Evolutionary conservation across 768 basidiomycete genomes (phyloP).

Genomic region (Boletellus sp.): DNA sequence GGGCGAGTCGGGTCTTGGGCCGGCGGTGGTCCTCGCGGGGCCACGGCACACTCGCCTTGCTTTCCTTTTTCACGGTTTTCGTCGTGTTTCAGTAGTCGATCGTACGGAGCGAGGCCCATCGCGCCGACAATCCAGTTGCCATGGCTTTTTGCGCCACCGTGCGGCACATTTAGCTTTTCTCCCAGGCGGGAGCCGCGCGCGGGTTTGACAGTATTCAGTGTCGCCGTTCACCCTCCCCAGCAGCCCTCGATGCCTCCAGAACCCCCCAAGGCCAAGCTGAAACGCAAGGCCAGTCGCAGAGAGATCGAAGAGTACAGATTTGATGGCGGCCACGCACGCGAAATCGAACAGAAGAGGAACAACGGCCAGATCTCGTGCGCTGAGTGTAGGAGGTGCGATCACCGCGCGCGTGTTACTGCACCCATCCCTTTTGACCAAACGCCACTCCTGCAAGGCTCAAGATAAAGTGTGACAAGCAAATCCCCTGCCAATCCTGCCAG

Average conservation of each 20-base stretch:
- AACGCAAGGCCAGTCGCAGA: slow-evolving; percentile 46
- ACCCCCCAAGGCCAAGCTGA: slow-evolving; percentile 47
- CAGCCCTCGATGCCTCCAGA: slow-evolving; percentile 50
- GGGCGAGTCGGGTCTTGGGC: no score
- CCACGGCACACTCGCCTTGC: no score
- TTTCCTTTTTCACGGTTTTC: not conserved
- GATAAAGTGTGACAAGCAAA: slow-evolving; percentile 81
- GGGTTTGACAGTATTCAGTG: no score
- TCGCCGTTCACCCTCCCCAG: slow-evolving; percentile 5
- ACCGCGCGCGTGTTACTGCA: slow-evolving; percentile 34
- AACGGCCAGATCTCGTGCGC: slow-evolving; percentile 76
- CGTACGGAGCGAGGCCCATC: slow-evolving; percentile 4
- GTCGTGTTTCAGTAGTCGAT: slow-evolving; percentile 1
- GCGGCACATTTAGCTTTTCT: slow-evolving; percentile 23
- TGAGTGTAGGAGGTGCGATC: slow-evolving; percentile 76
- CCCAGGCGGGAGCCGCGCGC: slow-evolving; percentile 18
- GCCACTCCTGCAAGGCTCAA: slow-evolving; percentile 50
- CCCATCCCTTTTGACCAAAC: slow-evolving; percentile 22
- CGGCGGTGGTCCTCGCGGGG: no score
- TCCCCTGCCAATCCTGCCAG: slow-evolving; percentile 75
- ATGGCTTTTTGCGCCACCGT: slow-evolving; percentile 28
- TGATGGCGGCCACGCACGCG: slow-evolving; percentile 54
- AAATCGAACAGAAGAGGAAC: slow-evolving; percentile 71
- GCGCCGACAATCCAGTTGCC: slow-evolving; percentile 11
- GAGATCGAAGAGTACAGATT: slow-evolving; percentile 49